A percentile compares a stretch with the other conserved stretches of the same genome.
phyloP scores from a whole-genome alignment of 140 eudicot species.

The Anethum foeniculum region DNA sequence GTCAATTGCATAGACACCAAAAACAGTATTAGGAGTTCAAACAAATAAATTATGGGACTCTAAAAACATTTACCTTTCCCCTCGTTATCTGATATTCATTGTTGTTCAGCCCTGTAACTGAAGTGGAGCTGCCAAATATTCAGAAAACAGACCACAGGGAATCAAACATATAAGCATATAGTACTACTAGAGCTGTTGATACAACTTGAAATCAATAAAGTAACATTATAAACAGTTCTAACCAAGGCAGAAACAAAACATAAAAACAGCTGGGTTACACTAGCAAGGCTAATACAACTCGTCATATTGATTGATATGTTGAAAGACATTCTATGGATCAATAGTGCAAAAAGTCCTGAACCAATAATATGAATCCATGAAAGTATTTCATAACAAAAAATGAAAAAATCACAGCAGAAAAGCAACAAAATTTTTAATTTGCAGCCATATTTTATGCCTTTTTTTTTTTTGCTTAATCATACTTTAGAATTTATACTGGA shows the following conservation, averaged over 20 bases:
- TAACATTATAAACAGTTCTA: neutral
- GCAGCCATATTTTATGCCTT: neutral
- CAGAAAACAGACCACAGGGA: neutral
- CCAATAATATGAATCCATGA: neutral
- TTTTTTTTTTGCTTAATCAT: too few relatives aligned
- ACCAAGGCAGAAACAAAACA: neutral
- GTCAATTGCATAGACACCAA: neutral
- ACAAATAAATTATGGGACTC: neutral
- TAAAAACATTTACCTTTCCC: slow-evolving; percentile 25
- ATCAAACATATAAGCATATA: neutral
- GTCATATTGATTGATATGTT: neutral
- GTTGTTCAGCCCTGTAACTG: slow-evolving; percentile 36
- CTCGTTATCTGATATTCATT: slow-evolving; percentile 38
- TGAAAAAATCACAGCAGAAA: neutral
- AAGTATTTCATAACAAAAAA: neutral
- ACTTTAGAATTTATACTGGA: neutral
- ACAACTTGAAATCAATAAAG: neutral
- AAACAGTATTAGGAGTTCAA: neutral
- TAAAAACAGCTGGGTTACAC: neutral
- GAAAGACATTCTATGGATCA: neutral
- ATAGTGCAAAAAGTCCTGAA: neutral
- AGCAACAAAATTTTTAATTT: neutral
- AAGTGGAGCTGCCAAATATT: slow-evolving; percentile 25
- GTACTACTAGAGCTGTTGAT: neutral
- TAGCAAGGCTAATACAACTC: neutral